phyloP scores from a whole-genome alignment of 805 yeast genomes.

The Lipomyces orientalis region DNA sequence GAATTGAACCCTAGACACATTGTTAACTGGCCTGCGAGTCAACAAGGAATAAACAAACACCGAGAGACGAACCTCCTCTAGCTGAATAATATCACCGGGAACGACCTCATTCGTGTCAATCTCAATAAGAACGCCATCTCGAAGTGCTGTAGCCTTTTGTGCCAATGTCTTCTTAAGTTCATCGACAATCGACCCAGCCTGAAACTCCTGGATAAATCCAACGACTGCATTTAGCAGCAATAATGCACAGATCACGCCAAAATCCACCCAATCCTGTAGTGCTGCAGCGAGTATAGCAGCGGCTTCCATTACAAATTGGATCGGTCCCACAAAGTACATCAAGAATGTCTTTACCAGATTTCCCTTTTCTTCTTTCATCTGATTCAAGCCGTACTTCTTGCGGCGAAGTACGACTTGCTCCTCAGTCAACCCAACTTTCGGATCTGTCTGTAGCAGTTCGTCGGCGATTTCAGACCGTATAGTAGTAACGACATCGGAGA shows the following conservation, averaged over 20 bases:
- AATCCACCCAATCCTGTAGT: conserved; percentile 96
- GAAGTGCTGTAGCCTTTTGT: conserved; percentile 79
- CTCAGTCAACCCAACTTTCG: conserved; percentile 70
- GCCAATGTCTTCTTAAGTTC: conserved; percentile 94
- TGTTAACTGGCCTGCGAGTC: neutral
- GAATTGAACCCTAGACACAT: conserved; percentile 78
- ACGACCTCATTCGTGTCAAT: conserved; percentile 82
- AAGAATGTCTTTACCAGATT: conserved; percentile 75
- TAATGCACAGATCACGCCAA: conserved; percentile 92
- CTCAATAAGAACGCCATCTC: conserved; percentile 78
- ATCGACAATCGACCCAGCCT: conserved; percentile 96
- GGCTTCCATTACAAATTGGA: conserved; percentile 95
- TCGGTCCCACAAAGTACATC: conserved; percentile 90
- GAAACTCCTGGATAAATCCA: conserved; percentile 96
- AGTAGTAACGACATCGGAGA: conserved; percentile 50
- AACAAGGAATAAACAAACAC: neutral
- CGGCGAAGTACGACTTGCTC: conserved; percentile 82
- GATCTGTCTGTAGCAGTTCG: conserved; percentile 80
- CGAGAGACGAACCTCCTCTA: conserved; percentile 54
- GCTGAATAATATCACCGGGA: conserved; percentile 90
- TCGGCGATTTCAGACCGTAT: conserved; percentile 77
- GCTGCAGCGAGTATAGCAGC: conserved; percentile 95
- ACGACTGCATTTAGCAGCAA: conserved; percentile 84
- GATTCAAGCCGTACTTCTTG: conserved; percentile 87
- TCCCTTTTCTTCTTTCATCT: conserved; percentile 87